Conservation (phyloP, 441 rosid species). For the Oxalis stricta region DNA sequence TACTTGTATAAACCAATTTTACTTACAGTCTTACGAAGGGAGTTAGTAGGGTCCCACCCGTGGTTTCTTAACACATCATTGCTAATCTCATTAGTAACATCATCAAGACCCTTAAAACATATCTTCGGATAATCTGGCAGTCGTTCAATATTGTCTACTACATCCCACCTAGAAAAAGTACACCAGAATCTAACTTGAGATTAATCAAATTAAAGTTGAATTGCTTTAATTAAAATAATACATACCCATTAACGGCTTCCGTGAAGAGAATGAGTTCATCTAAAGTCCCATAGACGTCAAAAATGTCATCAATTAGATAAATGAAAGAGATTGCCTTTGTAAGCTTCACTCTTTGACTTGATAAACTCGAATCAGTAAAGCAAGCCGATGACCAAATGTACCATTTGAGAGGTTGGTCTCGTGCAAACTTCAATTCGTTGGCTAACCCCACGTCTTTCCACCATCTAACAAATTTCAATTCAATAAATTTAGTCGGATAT, state of each 20-base stretch:
- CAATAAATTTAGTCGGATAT: no score
- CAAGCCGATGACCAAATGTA: constrained; percentile 34
- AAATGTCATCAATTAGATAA: constrained; percentile 42
- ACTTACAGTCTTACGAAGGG: constrained; percentile 28
- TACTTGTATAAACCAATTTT: neutral
- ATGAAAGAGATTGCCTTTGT: constrained; percentile 37
- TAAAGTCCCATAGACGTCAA: constrained; percentile 30
- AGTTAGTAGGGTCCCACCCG: constrained; percentile 26
- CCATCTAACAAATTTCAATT: constrained; percentile 61
- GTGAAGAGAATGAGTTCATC: constrained; percentile 41
- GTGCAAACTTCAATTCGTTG: constrained; percentile 21
- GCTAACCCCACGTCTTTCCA: constrained; percentile 44
- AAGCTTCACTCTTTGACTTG: constrained; percentile 32
- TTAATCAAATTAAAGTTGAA: neutral
- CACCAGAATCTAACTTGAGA: neutral
- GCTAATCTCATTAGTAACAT: constrained; percentile 31
- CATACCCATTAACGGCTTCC: constrained; percentile 26
- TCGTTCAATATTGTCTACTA: constrained; percentile 7
- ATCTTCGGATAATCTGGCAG: constrained; percentile 30
- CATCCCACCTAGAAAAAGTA: constrained; percentile 29
- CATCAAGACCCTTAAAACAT: constrained; percentile 35
- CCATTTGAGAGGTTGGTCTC: constrained; percentile 57
- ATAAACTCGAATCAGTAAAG: constrained; percentile 32
- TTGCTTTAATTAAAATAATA: neutral
- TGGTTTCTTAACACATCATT: constrained; percentile 13